Evolutionary conservation across 2,329 filamentous ascomycete species (phyloP), one percentile per base, ranked within the genome.

Genomic region (Coniochaeta ligniaria): DNA sequence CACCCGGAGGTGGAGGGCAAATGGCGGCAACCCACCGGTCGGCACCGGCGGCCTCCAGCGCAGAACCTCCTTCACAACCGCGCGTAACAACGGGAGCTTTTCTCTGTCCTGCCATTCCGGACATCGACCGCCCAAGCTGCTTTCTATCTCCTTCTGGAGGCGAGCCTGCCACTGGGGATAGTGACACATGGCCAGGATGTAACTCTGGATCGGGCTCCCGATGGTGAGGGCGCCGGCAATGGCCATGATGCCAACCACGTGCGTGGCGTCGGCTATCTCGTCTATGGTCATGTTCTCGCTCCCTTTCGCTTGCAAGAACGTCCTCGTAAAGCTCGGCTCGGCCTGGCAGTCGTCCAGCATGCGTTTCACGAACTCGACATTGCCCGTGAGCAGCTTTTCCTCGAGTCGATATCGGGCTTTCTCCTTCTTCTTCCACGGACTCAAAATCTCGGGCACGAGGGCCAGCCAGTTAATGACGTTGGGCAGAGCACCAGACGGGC

Each of bases 1-100:
- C 22, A 16, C 55, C 26, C 3, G 52, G 3, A 43, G 11, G 8
- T 8, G 28, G 28, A 38, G 28, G 36, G 9, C 12, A 20, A 66
- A 47, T 12, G 16, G 20, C 8, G 47, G 47, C 7, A 31, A n/a
- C 73, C 41, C 62, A 75, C 80, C 79, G 36, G 80, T 83, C 6
- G 81, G 80, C 11, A 83, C 80, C 4, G 80, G 79, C 31, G 80
- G 80, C 58, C 80, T 73, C 79, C 80, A 84, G n/a, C 82, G 74
- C 22, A 83, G 73, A 0, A 76, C 74, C 68, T 85, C 80, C 66
- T 82, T 80, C 41, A 82, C 76, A 11, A 78, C 74, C 1, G 80
- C 80, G 26, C 79, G 72, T 45, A 82, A 68, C 61, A 78, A 64
- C 4, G 80, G 80, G 50, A 83, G 62, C 28, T 73, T 73, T 47